A percentile compares a stretch with the other conserved stretches of the same genome.
Conservation (phyloP, 1,284 basidiomycete species). For the Cerrena zonata region DNA sequence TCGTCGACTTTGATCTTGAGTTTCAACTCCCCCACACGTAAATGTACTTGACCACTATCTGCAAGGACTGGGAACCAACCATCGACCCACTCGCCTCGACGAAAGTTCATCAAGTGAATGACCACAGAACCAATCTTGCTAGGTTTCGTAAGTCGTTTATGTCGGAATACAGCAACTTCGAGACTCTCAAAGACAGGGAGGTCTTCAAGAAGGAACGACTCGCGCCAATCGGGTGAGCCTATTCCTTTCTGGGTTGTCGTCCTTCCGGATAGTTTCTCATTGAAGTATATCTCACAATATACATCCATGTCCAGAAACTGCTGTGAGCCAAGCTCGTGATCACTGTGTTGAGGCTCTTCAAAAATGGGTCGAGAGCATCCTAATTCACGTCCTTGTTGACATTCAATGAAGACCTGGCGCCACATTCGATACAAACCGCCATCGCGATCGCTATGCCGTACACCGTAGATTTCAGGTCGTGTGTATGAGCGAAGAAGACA, state of each 20-base stretch:
- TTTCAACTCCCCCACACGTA: conserved; percentile 68
- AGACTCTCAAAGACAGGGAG: conserved; percentile 67
- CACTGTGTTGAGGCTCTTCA: conserved; percentile 17
- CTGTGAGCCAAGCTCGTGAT: conserved; percentile 11
- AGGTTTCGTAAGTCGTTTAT: conserved; percentile 58
- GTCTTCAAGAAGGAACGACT: conserved; percentile 66
- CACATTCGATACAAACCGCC: conserved; percentile 79
- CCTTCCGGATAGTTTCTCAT: conserved; percentile 57
- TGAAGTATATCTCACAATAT: conserved; percentile 65
- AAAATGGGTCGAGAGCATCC: conserved; percentile 32
- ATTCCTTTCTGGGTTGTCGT: conserved; percentile 67
- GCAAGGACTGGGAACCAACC: conserved; percentile 78
- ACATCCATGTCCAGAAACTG: conserved; percentile 62
- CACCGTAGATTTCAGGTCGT: conserved; percentile 70
- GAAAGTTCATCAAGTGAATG: conserved; percentile 64
- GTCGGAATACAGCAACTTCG: conserved; percentile 58
- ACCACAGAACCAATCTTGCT: conserved; percentile 53
- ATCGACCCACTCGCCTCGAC: conserved; percentile 65
- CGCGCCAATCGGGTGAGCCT: conserved; percentile 70
- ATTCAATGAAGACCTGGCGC: conserved; percentile 68
- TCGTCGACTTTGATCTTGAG: conserved; percentile 71
- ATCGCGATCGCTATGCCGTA: conserved; percentile 47
- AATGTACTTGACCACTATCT: conserved; percentile 39
- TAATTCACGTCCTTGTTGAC: conserved; percentile 66
- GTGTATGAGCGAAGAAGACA: conserved; percentile 72